Evolutionary conservation across 78 protist genomes (phyloP).

Genomic region (Acrasis kona): DNA sequence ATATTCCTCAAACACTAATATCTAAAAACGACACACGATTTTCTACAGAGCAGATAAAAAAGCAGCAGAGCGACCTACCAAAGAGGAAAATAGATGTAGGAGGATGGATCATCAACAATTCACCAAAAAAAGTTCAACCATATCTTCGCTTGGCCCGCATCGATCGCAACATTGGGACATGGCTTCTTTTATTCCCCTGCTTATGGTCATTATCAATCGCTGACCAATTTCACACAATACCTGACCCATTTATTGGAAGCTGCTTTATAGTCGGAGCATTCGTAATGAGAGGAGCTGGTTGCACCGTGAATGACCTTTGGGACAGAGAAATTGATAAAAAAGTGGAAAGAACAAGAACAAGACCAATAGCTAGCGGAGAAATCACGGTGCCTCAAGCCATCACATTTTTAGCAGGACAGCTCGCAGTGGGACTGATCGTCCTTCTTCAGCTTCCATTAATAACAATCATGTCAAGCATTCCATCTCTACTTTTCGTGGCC

Average conservation of each 20-base stretch:
- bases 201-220: constrained; percentile 31
- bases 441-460: background rate
- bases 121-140: constrained; percentile 17
- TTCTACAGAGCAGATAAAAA: no score
- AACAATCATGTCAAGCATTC: constrained; percentile 35
- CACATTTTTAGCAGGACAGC: constrained; percentile 39
- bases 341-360: constrained; percentile 63
- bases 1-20: no score
- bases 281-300: constrained; percentile 86
- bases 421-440: constrained; percentile 26
- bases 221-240: background rate
- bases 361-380: constrained; percentile 74
- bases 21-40: no score
- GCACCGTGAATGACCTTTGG: constrained; percentile 81
- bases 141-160: constrained; percentile 18
- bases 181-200: constrained; percentile 47
- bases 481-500: constrained; percentile 62
- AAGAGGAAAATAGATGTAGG: background rate
- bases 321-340: constrained; percentile 69
- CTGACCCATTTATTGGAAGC: background rate
- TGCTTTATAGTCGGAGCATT: constrained; percentile 68
- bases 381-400: constrained; percentile 26
- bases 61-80: no score
- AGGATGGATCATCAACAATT: background rate
- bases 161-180: constrained; percentile 50